phyloP scores from a whole-genome alignment of 1,139 yeast genomes.

The Groenewaldozyma auringiensis region DNA sequence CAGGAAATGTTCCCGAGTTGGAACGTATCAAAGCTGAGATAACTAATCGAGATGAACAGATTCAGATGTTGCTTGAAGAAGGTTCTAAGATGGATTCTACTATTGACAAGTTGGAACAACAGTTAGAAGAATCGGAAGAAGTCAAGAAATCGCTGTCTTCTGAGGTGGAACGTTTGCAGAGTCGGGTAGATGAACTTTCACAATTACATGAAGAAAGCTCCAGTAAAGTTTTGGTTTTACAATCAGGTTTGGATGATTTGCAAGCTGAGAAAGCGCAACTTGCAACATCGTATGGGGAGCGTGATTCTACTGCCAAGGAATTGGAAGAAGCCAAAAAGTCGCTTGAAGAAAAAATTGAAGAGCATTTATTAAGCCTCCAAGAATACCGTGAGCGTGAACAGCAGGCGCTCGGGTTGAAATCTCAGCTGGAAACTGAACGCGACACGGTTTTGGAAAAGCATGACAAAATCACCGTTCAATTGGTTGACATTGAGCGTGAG shows the following conservation, averaged over 20 bases:
- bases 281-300: slow-evolving; percentile 1
- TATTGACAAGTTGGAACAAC: slow-evolving; percentile 24
- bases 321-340: slow-evolving; percentile 1
- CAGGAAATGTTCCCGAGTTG: not conserved
- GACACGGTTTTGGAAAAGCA: slow-evolving; percentile 4
- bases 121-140: slow-evolving; percentile 26
- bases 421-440: slow-evolving; percentile 4
- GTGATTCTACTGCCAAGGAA: slow-evolving; percentile 6
- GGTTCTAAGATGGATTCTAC: slow-evolving; percentile 27
- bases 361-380: slow-evolving; percentile 2
- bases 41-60: slow-evolving; percentile 26
- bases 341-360: not conserved
- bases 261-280: slow-evolving; percentile 6
- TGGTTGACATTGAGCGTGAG: slow-evolving; percentile 3
- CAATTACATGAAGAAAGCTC: slow-evolving; percentile 14
- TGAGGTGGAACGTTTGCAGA: slow-evolving; percentile 27
- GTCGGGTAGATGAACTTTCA: slow-evolving; percentile 23
- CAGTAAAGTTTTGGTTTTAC: slow-evolving; percentile 10
- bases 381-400: slow-evolving; percentile 2
- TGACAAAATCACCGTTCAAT: not conserved
- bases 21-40: not conserved
- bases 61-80: slow-evolving; percentile 24
- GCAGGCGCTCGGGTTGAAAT: slow-evolving; percentile 1
- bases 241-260: slow-evolving; percentile 12
- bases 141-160: slow-evolving; percentile 27